Percentiles rank a stretch among this genome's conserved stretches.
Conservation (phyloP, 306 rosid species). For the Pyrus pyrifolia region DNA sequence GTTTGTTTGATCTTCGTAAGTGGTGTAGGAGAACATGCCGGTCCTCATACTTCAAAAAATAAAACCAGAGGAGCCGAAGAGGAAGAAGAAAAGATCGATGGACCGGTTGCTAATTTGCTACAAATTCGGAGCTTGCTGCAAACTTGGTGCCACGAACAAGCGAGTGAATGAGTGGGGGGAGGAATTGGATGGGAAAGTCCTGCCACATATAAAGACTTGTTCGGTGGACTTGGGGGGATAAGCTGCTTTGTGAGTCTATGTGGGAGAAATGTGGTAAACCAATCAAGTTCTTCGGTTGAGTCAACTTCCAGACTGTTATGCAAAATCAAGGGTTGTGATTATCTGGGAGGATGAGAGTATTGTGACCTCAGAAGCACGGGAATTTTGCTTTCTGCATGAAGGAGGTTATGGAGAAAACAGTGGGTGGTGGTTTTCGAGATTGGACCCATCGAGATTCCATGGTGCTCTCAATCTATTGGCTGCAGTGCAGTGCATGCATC, state of each 20-base stretch:
- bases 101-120: no score
- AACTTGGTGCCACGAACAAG: not conserved
- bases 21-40: conserved; percentile 42
- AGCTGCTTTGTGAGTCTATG: not conserved
- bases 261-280: not conserved
- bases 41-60: conserved; percentile 28
- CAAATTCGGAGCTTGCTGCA: no score
- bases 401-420: conserved; percentile 9
- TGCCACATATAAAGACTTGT: conserved; percentile 32
- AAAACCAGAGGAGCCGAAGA: not conserved
- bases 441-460: conserved; percentile 15
- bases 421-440: conserved; percentile 14
- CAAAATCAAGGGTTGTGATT: not conserved
- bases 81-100: not conserved
- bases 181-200: not conserved
- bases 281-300: not conserved
- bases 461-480: conserved; percentile 24
- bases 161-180: not conserved
- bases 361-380: conserved; percentile 1
- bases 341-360: conserved; percentile 3
- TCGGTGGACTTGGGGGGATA: conserved; percentile 6
- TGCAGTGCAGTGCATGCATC: conserved; percentile 26
- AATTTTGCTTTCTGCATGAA: not conserved
- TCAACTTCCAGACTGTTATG: not conserved
- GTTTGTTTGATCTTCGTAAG: conserved; percentile 31